Base-by-base conservation (phyloP, 495 filamentous ascomycete species). In the Oidiodendron maius region DNA sequence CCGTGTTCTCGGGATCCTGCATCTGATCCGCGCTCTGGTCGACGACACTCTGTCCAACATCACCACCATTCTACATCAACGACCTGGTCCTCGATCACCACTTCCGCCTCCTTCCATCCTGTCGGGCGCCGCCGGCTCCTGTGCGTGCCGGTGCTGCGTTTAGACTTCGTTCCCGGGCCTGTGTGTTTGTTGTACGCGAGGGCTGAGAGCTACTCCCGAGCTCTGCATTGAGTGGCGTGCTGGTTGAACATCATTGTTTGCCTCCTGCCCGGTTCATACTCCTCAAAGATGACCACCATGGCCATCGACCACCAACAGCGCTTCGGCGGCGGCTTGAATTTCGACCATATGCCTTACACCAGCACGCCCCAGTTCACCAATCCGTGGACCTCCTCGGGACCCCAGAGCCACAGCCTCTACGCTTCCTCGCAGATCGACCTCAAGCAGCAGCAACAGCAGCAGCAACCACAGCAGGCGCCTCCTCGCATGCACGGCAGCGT, bases 351-450 rank as follows among this genome's bases (percentile, higher is more conserved):
- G 61, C 78, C 82, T 55, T 84, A 84, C 50, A 76, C 80, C 59
- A 83, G 71, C 43, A 65, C 79, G 38, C 88, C 90, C 40, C 86
- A 91, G 61, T 97, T 97, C 72, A 90, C 87, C 61, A 90, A 97
- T 64, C 91, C 91, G 13, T 97, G 91, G 91, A 74, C 72, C 47
- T 71, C 83, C 46, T 74, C 82, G 22, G 76, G 83, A 16, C 69
- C 79, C 40, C 69, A 78, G 72, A 26, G 67, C 74, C 61, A 77
- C 77, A 68, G 74, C 76, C 54, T 77, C 71, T 76, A 81, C 68
- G 62, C 68, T 60, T 61, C 65, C 55, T 79, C 63, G 70, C 70
- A 67, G 63, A 72, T 55, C 62, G 78, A 81, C 51, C 76, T 80
- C 50, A 17, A 42, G 22, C 41, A 23, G 9, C 41, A 26, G 24